Evolutionary conservation across 345 rosid species (phyloP).

Genomic region (Geranium brycei): DNA sequence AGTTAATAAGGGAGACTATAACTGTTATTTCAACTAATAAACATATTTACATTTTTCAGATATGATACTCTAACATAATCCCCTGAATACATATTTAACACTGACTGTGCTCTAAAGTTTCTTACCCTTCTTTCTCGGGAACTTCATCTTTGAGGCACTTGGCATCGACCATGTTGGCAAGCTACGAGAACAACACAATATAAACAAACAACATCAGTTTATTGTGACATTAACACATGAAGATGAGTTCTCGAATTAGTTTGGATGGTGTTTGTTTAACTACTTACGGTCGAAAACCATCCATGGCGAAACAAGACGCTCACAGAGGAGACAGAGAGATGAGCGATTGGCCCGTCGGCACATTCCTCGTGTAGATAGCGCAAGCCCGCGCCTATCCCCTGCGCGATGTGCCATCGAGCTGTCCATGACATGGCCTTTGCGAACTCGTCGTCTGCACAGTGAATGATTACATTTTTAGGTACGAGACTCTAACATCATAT

Average conservation of each 20-base stretch:
- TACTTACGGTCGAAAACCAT: conserved; percentile 25
- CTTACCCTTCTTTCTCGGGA: background rate
- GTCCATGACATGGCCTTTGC: conserved; percentile 31
- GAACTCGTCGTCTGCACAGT: conserved; percentile 16
- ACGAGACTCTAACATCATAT: too few relatives aligned
- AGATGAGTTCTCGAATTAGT: background rate
- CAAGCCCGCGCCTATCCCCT: conserved; percentile 31
- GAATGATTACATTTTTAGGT: too few relatives aligned
- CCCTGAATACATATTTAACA: too few relatives aligned
- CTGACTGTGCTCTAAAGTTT: background rate
- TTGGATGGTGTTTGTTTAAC: background rate
- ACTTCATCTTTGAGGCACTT: conserved; percentile 17
- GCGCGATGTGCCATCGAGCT: conserved; percentile 37
- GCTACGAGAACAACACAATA: conserved; percentile 18
- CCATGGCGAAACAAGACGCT: conserved; percentile 16
- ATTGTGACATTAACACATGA: background rate
- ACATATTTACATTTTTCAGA: too few relatives aligned
- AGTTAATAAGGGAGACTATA: background rate
- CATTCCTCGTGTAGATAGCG: conserved; percentile 44
- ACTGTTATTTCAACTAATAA: too few relatives aligned
- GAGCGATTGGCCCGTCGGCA: conserved; percentile 31
- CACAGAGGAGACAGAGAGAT: conserved; percentile 27
- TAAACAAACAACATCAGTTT: conserved; percentile 1
- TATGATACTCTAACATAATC: too few relatives aligned
- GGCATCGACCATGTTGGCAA: conserved; percentile 25